Conservation (phyloP, 305 asterid genomes). For the Rubia tinctorum region DNA sequence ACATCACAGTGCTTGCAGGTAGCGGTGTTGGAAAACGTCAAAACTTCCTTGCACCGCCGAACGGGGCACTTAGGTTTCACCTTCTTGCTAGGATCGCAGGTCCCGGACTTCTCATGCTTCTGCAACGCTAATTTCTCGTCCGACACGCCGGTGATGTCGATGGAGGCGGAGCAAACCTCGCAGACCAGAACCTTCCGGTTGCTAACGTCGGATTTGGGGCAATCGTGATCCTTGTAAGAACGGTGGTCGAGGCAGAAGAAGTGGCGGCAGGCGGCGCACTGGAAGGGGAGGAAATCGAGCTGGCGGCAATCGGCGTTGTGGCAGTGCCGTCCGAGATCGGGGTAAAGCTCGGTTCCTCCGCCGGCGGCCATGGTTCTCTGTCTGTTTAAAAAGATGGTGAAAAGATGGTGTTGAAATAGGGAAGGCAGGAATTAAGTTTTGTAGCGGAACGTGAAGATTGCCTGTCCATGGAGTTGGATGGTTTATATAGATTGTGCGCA, state of each 20-base stretch:
- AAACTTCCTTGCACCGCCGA: constrained; percentile 52
- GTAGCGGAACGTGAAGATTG: background rate
- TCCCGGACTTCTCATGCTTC: constrained; percentile 60
- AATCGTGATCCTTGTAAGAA: constrained; percentile 63
- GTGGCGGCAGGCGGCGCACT: constrained; percentile 63
- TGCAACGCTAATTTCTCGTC: constrained; percentile 53
- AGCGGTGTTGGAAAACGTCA: constrained; percentile 80
- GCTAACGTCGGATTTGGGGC: constrained; percentile 53
- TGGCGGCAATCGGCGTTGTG: constrained; percentile 60
- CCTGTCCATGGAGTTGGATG: background rate
- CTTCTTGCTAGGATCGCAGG: constrained; percentile 78
- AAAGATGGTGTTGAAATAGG: too few relatives aligned
- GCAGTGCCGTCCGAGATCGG: constrained; percentile 86
- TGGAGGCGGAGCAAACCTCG: constrained; percentile 48
- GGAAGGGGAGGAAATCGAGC: constrained; percentile 91
- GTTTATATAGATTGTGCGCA: background rate
- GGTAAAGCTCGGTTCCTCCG: constrained; percentile 83
- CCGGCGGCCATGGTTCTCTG: constrained; percentile 35
- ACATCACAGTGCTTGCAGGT: constrained; percentile 59
- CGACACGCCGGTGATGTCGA: constrained; percentile 62
- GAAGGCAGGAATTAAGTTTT: background rate
- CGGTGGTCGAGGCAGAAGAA: constrained; percentile 72
- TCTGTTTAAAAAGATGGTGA: too few relatives aligned
- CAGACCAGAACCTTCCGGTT: constrained; percentile 78
- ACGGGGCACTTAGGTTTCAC: constrained; percentile 66